A percentile compares a stretch with the other conserved stretches of the same genome.
phyloP scores from a whole-genome alignment of 208 protist species.

The Zelonia costaricensis region DNA sequence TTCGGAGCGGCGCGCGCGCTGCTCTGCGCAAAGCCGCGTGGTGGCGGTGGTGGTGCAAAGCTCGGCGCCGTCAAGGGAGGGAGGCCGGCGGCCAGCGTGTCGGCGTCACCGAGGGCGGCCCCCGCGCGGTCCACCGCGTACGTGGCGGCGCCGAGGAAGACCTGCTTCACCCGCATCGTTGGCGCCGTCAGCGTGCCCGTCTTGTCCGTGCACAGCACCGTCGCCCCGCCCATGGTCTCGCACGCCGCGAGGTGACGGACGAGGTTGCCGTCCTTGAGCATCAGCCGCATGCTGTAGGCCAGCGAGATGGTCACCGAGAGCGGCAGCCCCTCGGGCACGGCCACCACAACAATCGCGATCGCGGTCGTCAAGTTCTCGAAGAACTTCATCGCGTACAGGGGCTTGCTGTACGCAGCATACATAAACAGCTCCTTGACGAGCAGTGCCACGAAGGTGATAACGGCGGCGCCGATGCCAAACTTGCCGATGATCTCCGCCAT shows the following conservation, averaged over 20 bases:
- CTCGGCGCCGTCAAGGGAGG: too few species aligned
- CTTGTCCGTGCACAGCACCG: conserved; percentile 94
- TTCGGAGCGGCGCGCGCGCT: background rate
- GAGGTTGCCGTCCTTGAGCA: conserved; percentile 95
- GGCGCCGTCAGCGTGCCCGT: conserved; percentile 95
- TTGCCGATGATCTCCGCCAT: conserved; percentile 91
- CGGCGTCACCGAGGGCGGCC: conserved; percentile 1
- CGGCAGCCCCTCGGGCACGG: conserved; percentile 97
- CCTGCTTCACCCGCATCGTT: conserved; percentile 84
- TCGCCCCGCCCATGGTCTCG: conserved; percentile 97
- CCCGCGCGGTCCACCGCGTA: conserved; percentile 15
- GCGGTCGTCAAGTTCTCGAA: conserved; percentile 90
- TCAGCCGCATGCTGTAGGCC: conserved; percentile 95
- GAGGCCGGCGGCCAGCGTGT: too few species aligned
- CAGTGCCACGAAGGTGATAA: conserved; percentile 73
- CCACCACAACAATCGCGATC: conserved; percentile 98
- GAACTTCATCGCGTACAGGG: conserved; percentile 73
- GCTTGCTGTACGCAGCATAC: conserved; percentile 25
- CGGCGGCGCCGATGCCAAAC: conserved; percentile 73
- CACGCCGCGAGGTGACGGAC: conserved; percentile 95
- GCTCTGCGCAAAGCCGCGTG: conserved; percentile 4
- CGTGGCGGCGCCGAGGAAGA: conserved; percentile 45
- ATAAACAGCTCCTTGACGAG: conserved; percentile 73
- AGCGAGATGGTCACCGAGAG: conserved; percentile 98
- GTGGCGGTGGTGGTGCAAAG: background rate